Conservation (phyloP, 2,329 filamentous ascomycete species). For the Arthrobotrys conoides region DNA sequence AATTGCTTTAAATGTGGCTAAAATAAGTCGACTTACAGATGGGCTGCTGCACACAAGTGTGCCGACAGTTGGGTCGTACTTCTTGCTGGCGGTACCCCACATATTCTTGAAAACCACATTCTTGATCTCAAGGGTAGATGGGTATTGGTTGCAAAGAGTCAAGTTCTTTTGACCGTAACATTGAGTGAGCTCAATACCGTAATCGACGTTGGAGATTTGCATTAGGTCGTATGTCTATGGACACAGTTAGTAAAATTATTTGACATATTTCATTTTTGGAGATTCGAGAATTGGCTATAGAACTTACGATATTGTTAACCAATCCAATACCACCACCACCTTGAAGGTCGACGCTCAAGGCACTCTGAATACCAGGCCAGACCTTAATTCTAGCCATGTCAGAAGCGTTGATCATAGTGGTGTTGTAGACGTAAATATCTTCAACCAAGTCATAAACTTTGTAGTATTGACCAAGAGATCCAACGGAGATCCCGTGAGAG, state of each 20-base stretch:
- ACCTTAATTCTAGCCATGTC: constrained; percentile 81
- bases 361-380: constrained; percentile 75
- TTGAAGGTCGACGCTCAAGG: constrained; percentile 74
- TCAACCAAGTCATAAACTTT: constrained; percentile 77
- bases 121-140: constrained; percentile 32
- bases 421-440: constrained; percentile 77
- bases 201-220: constrained; percentile 74
- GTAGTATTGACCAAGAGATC: constrained; percentile 78
- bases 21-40: constrained; percentile 67
- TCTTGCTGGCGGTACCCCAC: constrained; percentile 71
- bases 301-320: constrained; percentile 73
- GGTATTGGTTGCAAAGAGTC: constrained; percentile 69
- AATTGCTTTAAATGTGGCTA: not conserved
- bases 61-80: constrained; percentile 68
- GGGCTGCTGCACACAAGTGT: constrained; percentile 70
- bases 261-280: not conserved
- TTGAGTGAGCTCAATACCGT: constrained; percentile 75
- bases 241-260: not conserved
- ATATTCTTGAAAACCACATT: constrained; percentile 74
- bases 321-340: constrained; percentile 76
- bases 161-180: constrained; percentile 73
- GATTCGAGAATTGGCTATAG: not conserved
- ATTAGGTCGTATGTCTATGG: constrained; percentile 74
- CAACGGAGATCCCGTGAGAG: constrained; percentile 80
- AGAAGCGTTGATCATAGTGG: constrained; percentile 73